A percentile compares a stretch with the other conserved stretches of the same genome.
phyloP scores from a whole-genome alignment of 108 stramenopile genomes.

The Fistulifera pelliculosa region DNA sequence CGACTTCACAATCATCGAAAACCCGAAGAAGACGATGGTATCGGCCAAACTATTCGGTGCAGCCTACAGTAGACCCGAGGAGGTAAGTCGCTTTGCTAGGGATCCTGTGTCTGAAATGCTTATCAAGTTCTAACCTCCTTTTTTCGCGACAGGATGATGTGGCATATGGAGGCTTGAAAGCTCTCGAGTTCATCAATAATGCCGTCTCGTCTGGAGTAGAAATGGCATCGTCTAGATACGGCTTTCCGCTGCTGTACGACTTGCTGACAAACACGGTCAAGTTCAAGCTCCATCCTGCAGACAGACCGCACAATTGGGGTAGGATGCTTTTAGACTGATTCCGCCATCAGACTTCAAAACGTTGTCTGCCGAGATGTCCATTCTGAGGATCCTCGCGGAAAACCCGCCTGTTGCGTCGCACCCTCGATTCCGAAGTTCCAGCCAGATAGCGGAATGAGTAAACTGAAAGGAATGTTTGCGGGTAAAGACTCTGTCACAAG shows the following conservation, averaged over 20 bases:
- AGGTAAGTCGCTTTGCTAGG: constrained; percentile 36
- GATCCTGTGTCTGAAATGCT: constrained; percentile 1
- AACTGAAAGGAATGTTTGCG: constrained; percentile 90
- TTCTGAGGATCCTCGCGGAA: constrained; percentile 83
- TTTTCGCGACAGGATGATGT: constrained; percentile 48
- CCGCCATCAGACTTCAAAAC: constrained; percentile 82
- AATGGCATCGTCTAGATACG: constrained; percentile 81
- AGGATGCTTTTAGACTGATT: constrained; percentile 80
- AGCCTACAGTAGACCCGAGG: constrained; percentile 77
- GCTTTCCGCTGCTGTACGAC: constrained; percentile 96
- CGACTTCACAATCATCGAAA: constrained; percentile 76
- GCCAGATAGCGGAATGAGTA: constrained; percentile 86
- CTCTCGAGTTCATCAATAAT: constrained; percentile 79
- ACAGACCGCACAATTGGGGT: constrained; percentile 91
- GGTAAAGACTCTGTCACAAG: constrained; percentile 89
- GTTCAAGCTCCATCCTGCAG: constrained; percentile 89
- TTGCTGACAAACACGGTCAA: constrained; percentile 85
- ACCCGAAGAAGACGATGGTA: constrained; percentile 81
- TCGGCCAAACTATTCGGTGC: constrained; percentile 85
- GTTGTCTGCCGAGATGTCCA: constrained; percentile 87
- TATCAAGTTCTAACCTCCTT: not conserved
- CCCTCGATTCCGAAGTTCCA: constrained; percentile 95
- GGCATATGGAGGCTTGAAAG: constrained; percentile 79
- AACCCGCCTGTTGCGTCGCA: constrained; percentile 80
- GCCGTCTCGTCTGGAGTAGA: constrained; percentile 81